phyloP scores from a whole-genome alignment of 352 stramenopile species.

The Globisporangium lucens region DNA sequence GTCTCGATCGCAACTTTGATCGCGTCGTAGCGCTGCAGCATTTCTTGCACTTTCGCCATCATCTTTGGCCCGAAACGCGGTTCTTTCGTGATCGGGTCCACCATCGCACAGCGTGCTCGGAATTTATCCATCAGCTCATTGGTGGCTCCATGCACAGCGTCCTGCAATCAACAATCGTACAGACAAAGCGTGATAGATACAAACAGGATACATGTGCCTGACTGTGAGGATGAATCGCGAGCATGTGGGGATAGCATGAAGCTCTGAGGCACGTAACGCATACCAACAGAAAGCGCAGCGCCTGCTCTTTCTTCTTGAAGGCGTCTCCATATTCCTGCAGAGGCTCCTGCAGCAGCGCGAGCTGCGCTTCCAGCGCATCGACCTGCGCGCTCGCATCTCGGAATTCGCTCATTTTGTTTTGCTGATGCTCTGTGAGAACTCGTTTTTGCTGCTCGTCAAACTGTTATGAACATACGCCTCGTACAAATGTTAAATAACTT shows the following conservation, averaged over 20 bases:
- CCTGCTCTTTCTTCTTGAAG: not conserved
- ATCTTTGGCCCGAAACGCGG: slow-evolving; percentile 79
- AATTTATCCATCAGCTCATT: slow-evolving; percentile 47
- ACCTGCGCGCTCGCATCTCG: slow-evolving; percentile 36
- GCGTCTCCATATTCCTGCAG: not conserved
- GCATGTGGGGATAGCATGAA: not conserved
- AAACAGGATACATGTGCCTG: not conserved
- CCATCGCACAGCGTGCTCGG: slow-evolving; percentile 41
- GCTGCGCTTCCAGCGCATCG: slow-evolving; percentile 35
- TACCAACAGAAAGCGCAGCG: slow-evolving; percentile 9
- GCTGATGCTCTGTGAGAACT: not conserved
- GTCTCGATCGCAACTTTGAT: slow-evolving; percentile 32
- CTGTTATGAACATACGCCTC: not conserved
- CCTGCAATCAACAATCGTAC: slow-evolving; percentile 13
- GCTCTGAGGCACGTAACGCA: not conserved
- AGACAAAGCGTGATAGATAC: slow-evolving; percentile 4
- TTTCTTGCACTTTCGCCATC: slow-evolving; percentile 50
- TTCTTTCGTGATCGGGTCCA: slow-evolving; percentile 70
- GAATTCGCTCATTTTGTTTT: slow-evolving; percentile 53
- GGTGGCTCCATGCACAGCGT: slow-evolving; percentile 30
- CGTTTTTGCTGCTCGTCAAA: not conserved
- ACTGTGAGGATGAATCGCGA: not conserved
- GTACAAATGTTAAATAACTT: not conserved
- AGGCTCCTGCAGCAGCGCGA: slow-evolving; percentile 28
- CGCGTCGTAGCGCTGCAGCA: slow-evolving; percentile 51